Base-by-base conservation (phyloP, 208 protist genomes). In the Trypanosoma brucei region DNA sequence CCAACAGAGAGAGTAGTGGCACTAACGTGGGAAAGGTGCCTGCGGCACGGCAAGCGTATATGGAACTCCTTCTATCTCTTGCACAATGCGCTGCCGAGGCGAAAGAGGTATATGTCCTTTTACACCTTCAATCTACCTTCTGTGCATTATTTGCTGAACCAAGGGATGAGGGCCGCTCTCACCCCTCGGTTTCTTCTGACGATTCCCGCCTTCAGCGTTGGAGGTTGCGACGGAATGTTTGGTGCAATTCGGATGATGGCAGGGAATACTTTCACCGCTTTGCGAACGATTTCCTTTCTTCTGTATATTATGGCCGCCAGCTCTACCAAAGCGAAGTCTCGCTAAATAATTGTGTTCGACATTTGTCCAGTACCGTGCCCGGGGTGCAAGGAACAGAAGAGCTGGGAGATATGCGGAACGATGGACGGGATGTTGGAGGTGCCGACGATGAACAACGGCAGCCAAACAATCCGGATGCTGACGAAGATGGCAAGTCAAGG, bases 101-200 rank as follows among this genome's bases (percentile, higher is more conserved):
- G 3, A 84, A 88, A 67, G 78, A 87, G 35, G 39, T 65, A n/a
- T 40, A 69, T 22, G 56, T 90, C 48, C 72, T 90, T 52, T 48
- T 60, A 13, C 61, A 67, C 13, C 52, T 91, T 13, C 69, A 84
- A 30, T 57, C 64, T 31, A 59, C 73, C 2, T 77, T 91, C 59
- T 84, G 79, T 66, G 55, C 45, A 3, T 58, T 67, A 13, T 90
- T 90, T 58, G 42, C 63, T 3, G 53, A 65, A 22, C 9, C 54
- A 31, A 39, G 6, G 30, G 1, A 38, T 3, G 14, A 46, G 14
- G 34, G 3, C 31, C 22, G 14, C 37, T 13, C 52, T 22, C 7
- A 50, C 7, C 36, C 4, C 35, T 39, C 11, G 37, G 50, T 30
- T 44, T 14, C 9, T 8, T 11, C 14, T 51, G 40, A 6, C 42